These are phyloP conservation scores for Isabelozyma pseudorhagii DNA, from an alignment of 805 yeast genomes.

Conservation along the genomic window DNA sequence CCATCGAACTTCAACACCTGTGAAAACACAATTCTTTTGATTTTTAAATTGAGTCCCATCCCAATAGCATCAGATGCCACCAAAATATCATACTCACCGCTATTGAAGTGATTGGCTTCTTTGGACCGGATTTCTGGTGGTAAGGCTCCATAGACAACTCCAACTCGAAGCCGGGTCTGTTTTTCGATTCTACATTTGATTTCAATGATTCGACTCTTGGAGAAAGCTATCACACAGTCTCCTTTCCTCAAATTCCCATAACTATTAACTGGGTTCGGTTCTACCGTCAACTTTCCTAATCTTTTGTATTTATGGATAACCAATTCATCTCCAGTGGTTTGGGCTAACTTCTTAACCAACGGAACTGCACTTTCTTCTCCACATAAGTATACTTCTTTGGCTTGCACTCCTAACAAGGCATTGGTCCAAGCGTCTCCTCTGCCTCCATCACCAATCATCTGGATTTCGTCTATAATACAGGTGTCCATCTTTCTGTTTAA, in stretches of 20 bases:
- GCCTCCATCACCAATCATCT: slow-evolving; percentile 77
- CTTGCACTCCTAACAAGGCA: slow-evolving; percentile 81
- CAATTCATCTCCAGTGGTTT: slow-evolving; percentile 76
- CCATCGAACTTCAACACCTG: slow-evolving; percentile 73
- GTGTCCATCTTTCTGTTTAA: slow-evolving; percentile 66
- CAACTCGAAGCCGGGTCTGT: slow-evolving; percentile 63
- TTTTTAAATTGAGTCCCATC: slow-evolving; percentile 90
- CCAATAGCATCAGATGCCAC: slow-evolving; percentile 98
- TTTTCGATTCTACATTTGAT: slow-evolving; percentile 68
- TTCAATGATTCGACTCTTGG: slow-evolving; percentile 68
- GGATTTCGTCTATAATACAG: slow-evolving; percentile 93
- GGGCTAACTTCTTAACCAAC: slow-evolving; percentile 54
- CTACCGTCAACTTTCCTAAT: slow-evolving; percentile 66
- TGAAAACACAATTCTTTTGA: slow-evolving; percentile 75
- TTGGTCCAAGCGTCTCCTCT: slow-evolving; percentile 96
- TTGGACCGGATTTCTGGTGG: slow-evolving; percentile 92
- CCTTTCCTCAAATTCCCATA: slow-evolving; percentile 54
- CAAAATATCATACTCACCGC: slow-evolving; percentile 74
- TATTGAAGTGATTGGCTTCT: slow-evolving; percentile 78
- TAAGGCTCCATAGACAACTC: slow-evolving; percentile 89
- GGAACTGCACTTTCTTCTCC: slow-evolving; percentile 89
- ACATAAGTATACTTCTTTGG: slow-evolving; percentile 85
- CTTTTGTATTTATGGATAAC: slow-evolving; percentile 71
- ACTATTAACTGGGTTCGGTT: slow-evolving; percentile 25
- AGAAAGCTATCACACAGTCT: slow-evolving; percentile 87